Conservation (phyloP, 1,284 basidiomycete genomes). For the Sphaerobolus stellatus region DNA sequence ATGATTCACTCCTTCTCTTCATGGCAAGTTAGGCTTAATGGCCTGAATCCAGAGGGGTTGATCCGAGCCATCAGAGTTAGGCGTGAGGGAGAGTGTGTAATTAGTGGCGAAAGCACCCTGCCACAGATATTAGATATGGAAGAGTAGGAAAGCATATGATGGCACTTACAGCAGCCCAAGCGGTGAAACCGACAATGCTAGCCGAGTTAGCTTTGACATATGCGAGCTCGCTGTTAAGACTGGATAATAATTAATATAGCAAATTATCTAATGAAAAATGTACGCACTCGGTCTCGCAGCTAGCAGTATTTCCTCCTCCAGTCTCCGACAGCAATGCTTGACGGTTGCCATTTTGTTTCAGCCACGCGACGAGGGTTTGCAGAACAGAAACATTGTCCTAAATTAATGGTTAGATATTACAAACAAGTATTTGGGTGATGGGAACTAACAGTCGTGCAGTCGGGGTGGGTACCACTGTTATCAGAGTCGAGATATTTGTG, state of each 20-base stretch:
- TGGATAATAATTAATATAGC: too few species aligned
- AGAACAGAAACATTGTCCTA: constrained; percentile 49
- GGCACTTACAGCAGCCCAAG: constrained; percentile 36
- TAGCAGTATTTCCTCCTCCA: constrained; percentile 54
- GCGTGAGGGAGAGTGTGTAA: constrained; percentile 25
- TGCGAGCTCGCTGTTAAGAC: constrained; percentile 45
- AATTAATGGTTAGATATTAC: not conserved
- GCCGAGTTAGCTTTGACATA: constrained; percentile 48
- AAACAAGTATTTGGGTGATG: too few species aligned
- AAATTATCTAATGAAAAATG: too few species aligned
- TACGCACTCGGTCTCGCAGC: constrained; percentile 47
- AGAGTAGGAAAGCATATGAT: not conserved
- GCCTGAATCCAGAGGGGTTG: constrained; percentile 26
- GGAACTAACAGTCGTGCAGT: constrained; percentile 42
- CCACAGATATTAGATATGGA: not conserved
- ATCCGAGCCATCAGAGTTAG: constrained; percentile 38
- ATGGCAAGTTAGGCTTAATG: constrained; percentile 10
- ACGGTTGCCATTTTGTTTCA: constrained; percentile 49
- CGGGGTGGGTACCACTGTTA: constrained; percentile 53
- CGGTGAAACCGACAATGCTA: constrained; percentile 49
- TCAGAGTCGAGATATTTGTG: constrained; percentile 64
- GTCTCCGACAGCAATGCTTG: constrained; percentile 60
- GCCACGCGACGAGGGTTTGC: constrained; percentile 45
- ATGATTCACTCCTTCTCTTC: not conserved
- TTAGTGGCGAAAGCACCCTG: constrained; percentile 14